Evolutionary conservation across 352 stramenopile genomes (phyloP).

Genomic region (Phytophthora palmivora): DNA sequence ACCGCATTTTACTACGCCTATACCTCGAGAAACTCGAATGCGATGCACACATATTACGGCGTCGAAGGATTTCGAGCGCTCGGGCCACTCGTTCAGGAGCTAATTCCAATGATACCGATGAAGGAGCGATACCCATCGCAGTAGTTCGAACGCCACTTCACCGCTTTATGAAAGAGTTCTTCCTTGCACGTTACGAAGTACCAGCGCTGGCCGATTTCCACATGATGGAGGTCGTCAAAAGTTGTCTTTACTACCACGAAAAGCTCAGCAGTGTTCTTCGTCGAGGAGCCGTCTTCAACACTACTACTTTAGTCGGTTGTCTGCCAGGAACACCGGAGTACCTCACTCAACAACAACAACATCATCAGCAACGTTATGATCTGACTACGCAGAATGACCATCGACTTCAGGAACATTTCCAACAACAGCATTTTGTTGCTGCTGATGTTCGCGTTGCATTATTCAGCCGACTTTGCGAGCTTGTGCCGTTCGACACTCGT

Average conservation of each 20-base stretch:
- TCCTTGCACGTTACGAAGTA: conserved; percentile 60
- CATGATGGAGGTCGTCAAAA: conserved; percentile 78
- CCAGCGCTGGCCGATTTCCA: conserved; percentile 69
- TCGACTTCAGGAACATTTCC: conserved; percentile 11
- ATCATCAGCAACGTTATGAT: not conserved
- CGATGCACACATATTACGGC: conserved; percentile 42
- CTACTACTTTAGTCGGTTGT: conserved; percentile 18
- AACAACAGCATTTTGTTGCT: conserved; percentile 27
- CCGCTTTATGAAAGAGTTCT: conserved; percentile 66
- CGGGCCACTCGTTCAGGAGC: not conserved
- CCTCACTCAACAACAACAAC: conserved; percentile 23
- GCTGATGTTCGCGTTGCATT: conserved; percentile 58
- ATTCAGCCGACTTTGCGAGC: conserved; percentile 64
- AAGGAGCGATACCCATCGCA: conserved; percentile 1
- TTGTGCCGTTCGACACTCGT: conserved; percentile 51
- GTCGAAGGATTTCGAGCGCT: conserved; percentile 25
- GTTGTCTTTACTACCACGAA: conserved; percentile 60
- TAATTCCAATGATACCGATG: not conserved
- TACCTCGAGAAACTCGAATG: conserved; percentile 67
- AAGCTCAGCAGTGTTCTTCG: conserved; percentile 30
- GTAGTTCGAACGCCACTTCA: conserved; percentile 41
- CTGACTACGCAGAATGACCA: conserved; percentile 4
- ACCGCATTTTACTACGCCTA: conserved; percentile 48
- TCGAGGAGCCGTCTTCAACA: conserved; percentile 16
- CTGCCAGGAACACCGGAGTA: conserved; percentile 23